Conservation (phyloP, 2,329 filamentous ascomycete genomes). For the Xylaria polymorpha region DNA sequence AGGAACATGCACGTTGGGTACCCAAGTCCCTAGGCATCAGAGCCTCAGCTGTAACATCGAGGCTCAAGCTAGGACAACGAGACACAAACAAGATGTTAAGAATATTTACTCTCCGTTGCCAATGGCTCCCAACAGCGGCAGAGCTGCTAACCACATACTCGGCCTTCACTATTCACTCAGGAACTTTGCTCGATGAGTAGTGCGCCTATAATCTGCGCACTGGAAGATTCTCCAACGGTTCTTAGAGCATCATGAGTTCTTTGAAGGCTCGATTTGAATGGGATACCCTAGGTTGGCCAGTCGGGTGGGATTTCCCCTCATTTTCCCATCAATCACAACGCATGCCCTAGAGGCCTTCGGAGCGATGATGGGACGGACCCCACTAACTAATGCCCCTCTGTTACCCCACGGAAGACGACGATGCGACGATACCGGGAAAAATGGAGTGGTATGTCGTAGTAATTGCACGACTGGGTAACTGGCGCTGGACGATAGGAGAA, state of each 20-base stretch:
- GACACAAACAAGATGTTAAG: neutral
- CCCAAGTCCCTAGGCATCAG: neutral
- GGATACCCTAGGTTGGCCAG: slow-evolving; percentile 13
- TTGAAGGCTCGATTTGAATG: slow-evolving; percentile 1
- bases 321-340: slow-evolving; percentile 41
- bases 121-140: no score
- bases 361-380: slow-evolving; percentile 36
- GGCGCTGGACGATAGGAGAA: slow-evolving; percentile 9
- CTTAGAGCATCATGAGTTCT: slow-evolving; percentile 13
- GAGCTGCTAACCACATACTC: neutral
- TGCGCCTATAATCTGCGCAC: neutral
- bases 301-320: slow-evolving; percentile 17
- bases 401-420: slow-evolving; percentile 35
- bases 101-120: neutral
- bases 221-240: neutral
- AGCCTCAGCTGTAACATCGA: neutral
- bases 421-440: slow-evolving; percentile 25
- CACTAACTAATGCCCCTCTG: slow-evolving; percentile 30
- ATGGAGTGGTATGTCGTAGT: slow-evolving; percentile 19
- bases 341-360: slow-evolving; percentile 26
- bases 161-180: neutral
- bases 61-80: neutral
- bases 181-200: neutral
- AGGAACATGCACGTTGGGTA: no score
- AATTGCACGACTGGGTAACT: slow-evolving; percentile 9